Evolutionary conservation across 1,139 yeast genomes (phyloP).

Genomic region (Candida sanyaensis): DNA sequence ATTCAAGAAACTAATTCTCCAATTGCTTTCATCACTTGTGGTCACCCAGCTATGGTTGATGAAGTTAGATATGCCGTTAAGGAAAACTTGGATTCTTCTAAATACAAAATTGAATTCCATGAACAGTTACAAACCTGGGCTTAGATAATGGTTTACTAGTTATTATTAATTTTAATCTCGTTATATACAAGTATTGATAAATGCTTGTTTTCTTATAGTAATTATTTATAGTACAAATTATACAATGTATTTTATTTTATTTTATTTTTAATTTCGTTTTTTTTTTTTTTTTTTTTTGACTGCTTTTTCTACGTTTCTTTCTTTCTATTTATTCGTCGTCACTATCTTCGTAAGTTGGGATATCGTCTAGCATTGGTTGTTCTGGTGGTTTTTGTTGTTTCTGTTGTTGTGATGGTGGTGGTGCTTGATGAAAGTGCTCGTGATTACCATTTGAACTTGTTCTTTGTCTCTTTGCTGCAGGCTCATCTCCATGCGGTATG

Average conservation of each 20-base stretch:
- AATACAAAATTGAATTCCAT: slow-evolving; percentile 43
- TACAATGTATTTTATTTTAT: background rate
- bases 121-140: slow-evolving; percentile 44
- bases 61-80: slow-evolving; percentile 38
- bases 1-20: slow-evolving; percentile 37
- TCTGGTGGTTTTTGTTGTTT: background rate
- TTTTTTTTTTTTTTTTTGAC: background rate
- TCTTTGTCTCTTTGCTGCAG: slow-evolving; percentile 12
- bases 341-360: slow-evolving; percentile 47
- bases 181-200: background rate
- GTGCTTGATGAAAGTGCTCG: slow-evolving; percentile 4
- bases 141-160: background rate
- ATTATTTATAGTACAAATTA: slow-evolving; percentile 2
- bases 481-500: slow-evolving; percentile 9
- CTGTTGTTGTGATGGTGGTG: slow-evolving; percentile 12
- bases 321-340: slow-evolving; percentile 27
- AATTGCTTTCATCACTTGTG: slow-evolving; percentile 48
- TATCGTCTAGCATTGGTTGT: slow-evolving; percentile 20
- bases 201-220: background rate
- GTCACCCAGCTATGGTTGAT: slow-evolving; percentile 53
- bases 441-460: background rate
- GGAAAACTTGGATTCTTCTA: slow-evolving; percentile 22
- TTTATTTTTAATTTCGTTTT: no score
- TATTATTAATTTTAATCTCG: background rate
- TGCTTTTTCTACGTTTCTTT: no score